Conservation (phyloP, 2,329 filamentous ascomycete genomes). For the Aspergillus japonicus region DNA sequence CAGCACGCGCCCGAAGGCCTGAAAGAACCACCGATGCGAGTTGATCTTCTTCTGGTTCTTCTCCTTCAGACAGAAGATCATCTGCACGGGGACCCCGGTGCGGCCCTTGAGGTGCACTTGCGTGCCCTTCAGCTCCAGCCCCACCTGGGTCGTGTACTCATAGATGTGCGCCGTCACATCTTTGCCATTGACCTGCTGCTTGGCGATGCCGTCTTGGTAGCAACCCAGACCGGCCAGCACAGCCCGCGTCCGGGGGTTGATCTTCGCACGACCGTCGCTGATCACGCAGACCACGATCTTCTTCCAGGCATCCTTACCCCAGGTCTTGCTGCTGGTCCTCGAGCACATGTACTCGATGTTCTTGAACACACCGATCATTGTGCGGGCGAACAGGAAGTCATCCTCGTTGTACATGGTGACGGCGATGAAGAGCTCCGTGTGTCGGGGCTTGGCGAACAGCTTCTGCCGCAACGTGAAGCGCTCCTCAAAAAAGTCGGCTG, state of each 20-base stretch:
- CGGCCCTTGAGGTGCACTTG: constrained; percentile 81
- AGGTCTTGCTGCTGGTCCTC: constrained; percentile 88
- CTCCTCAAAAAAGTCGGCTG: constrained; percentile 79
- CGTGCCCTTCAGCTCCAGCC: constrained; percentile 83
- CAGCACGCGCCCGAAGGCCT: constrained; percentile 87
- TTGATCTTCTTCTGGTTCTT: constrained; percentile 99
- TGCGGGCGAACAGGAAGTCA: constrained; percentile 90
- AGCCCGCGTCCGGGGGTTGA: constrained; percentile 86
- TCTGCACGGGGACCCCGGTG: constrained; percentile 82
- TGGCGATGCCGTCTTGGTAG: constrained; percentile 97
- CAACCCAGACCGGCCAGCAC: constrained; percentile 91
- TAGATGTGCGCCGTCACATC: constrained; percentile 97
- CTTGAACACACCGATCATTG: constrained; percentile 96
- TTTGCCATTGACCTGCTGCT: constrained; percentile 95
- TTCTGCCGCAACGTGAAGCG: constrained; percentile 90
- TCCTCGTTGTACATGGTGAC: constrained; percentile 99
- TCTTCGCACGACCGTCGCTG: constrained; percentile 94
- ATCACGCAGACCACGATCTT: constrained; percentile 99
- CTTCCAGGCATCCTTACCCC: constrained; percentile 98
- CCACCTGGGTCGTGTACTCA: constrained; percentile 64
- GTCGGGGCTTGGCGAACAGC: constrained; percentile 85
- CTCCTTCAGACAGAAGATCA: constrained; percentile 97
- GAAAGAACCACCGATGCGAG: constrained; percentile 98
- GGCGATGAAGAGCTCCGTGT: constrained; percentile 94
- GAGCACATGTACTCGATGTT: constrained; percentile 99